These are phyloP conservation scores for Phytophthora ohioensis DNA, from an alignment of 352 stramenopile genomes.

Conservation along the genomic window DNA sequence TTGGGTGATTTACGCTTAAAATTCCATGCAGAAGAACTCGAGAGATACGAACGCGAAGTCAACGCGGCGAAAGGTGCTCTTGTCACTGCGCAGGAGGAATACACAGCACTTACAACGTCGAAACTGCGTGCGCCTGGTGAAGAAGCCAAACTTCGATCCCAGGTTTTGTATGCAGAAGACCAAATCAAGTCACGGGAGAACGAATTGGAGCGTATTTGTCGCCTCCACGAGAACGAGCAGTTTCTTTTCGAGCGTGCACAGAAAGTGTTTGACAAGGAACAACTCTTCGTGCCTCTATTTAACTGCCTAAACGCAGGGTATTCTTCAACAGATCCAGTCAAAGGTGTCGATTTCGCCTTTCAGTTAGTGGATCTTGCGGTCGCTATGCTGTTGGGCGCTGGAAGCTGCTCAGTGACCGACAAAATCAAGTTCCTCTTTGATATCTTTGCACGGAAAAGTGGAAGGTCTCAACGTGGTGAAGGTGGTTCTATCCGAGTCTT, in stretches of 20 bases:
- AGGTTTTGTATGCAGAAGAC: conserved; percentile 78
- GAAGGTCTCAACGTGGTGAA: background rate
- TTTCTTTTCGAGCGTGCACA: conserved; percentile 78
- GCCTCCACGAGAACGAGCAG: conserved; percentile 71
- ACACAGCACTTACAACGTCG: conserved; percentile 59
- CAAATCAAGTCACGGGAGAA: conserved; percentile 75
- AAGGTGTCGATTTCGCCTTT: conserved; percentile 15
- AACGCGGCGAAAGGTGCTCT: conserved; percentile 58
- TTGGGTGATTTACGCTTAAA: conserved; percentile 58
- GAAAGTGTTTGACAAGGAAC: conserved; percentile 59
- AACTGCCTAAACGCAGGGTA: conserved; percentile 40
- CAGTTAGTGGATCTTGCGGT: conserved; percentile 57
- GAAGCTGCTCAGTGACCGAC: conserved; percentile 49
- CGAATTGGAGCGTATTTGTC: conserved; percentile 59
- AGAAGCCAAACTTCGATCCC: conserved; percentile 66
- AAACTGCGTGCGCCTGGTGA: conserved; percentile 57
- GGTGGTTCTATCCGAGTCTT: conserved; percentile 48
- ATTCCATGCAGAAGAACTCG: conserved; percentile 73
- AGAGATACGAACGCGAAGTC: conserved; percentile 55
- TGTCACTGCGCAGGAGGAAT: conserved; percentile 68
- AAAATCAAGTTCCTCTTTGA: conserved; percentile 85
- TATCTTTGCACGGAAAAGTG: conserved; percentile 56
- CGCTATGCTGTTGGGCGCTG: conserved; percentile 63
- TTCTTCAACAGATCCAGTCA: background rate
- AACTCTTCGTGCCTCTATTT: conserved; percentile 77